phyloP scores from a whole-genome alignment of 306 rosid genomes.

The Oxytropis ochrocephala region DNA sequence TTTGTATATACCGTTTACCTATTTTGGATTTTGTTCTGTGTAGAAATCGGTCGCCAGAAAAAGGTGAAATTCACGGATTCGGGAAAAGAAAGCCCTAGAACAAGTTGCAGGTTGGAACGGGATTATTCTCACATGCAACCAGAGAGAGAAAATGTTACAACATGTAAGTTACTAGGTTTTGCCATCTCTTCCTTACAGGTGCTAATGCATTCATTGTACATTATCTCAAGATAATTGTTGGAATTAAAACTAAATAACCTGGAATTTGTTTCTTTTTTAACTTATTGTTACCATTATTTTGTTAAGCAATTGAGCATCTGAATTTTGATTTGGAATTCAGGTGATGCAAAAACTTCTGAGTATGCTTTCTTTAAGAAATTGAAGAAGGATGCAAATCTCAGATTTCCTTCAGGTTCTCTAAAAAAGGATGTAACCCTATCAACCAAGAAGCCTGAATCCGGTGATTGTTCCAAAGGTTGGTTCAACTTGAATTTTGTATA shows the following conservation, averaged over 20 bases:
- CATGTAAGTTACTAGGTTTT: slow-evolving; percentile 11
- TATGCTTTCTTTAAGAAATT: slow-evolving; percentile 73
- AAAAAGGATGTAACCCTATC: slow-evolving; percentile 21
- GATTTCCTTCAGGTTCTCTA: slow-evolving; percentile 14
- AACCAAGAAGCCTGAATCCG: slow-evolving; percentile 23
- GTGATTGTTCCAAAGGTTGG: slow-evolving; percentile 39
- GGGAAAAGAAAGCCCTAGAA: slow-evolving; percentile 19
- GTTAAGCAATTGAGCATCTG: background rate
- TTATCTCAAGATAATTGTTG: background rate
- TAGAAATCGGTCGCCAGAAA: slow-evolving; percentile 26
- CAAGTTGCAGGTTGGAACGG: background rate
- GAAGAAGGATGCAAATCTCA: slow-evolving; percentile 47
- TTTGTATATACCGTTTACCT: background rate
- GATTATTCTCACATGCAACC: slow-evolving; percentile 10
- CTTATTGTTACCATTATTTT: background rate
- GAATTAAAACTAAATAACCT: background rate
- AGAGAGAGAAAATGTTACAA: slow-evolving; percentile 7
- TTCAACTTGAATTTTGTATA: background rate
- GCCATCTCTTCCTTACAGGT: background rate
- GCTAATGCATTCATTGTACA: background rate
- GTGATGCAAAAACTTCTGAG: slow-evolving; percentile 70
- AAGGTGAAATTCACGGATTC: slow-evolving; percentile 14
- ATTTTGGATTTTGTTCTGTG: background rate
- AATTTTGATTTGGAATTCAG: slow-evolving; percentile 22
- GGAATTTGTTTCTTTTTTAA: background rate